Evolutionary conservation across 805 yeast species (phyloP).

Genomic region (Candida golubevii): DNA sequence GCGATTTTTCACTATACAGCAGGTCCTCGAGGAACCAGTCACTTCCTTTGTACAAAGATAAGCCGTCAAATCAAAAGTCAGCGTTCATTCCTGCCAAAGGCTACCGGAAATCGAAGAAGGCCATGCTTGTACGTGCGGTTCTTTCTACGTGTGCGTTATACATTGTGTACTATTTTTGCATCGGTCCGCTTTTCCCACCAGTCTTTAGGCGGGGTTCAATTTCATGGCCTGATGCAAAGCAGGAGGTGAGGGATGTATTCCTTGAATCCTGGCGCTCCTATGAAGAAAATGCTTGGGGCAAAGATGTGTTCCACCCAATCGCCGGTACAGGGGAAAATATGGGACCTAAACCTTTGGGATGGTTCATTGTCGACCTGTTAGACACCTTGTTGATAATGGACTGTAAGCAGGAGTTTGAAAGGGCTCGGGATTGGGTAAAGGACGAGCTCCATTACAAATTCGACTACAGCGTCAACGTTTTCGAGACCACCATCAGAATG

Average conservation of each 20-base stretch:
- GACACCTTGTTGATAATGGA: conserved; percentile 83
- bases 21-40: conserved; percentile 10
- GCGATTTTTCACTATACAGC: conserved; percentile 9
- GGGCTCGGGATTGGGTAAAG: conserved; percentile 72
- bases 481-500: conserved; percentile 94
- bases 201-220: background rate
- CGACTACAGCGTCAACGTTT: conserved; percentile 73
- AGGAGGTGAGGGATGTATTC: conserved; percentile 63
- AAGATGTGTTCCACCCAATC: conserved; percentile 73
- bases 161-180: conserved; percentile 9
- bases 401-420: conserved; percentile 53
- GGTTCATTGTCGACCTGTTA: conserved; percentile 86
- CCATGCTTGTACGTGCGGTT: conserved; percentile 15
- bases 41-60: conserved; percentile 18
- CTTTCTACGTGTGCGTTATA: conserved; percentile 12
- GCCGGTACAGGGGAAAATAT: conserved; percentile 59
- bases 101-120: conserved; percentile 6
- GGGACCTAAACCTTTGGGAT: conserved; percentile 81
- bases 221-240: conserved; percentile 47
- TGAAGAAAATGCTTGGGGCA: conserved; percentile 75
- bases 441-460: conserved; percentile 65
- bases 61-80: conserved; percentile 11
- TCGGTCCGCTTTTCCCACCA: conserved; percentile 2
- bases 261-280: conserved; percentile 76
- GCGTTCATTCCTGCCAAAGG: conserved; percentile 7